Evolutionary conservation across 768 basidiomycete species (phyloP), one percentile per base, ranked within the genome.

Genomic region (Lenzites betulinus): DNA sequence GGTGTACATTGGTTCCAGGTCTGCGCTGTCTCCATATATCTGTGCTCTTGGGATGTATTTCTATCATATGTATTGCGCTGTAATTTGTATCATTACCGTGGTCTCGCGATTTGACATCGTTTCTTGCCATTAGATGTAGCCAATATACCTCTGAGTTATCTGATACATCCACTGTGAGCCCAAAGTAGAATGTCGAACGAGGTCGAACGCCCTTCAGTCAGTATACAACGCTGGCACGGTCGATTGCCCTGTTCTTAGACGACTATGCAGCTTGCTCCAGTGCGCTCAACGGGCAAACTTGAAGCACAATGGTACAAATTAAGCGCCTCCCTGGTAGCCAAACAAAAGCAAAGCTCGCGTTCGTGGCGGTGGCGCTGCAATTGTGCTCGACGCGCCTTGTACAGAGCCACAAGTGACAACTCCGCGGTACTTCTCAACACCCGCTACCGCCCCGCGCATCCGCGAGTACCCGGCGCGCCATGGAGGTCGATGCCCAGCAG

Each of bases 401-500:
- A 26, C 30, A 26, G n/a, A 46, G 46, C 39, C 46, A 46, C 48
- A 28, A 46, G 46, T 28, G 36, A 46, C 48, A 28, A 28, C 20
- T 41, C 44, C 12, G 36, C 38, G 38, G 38, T 33, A 13, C 38
- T 26, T 7, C 44, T 26, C 23, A 11, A 26, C 25, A 25, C 25
- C 22, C 44, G 12, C 9, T 11, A 26, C 22, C 11, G 23, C 22
- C 25, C 12, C 4, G 7, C 44, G 20, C n/a, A 18, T 11, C n/a
- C 6, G 7, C 16, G 20, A 20, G 43, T 20, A 44, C 20, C n/a
- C 41, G 16, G 6, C 7, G 6, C 6, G 58, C 20, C 25, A 53
- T 59, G 44, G 48, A 55, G 7, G 25, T 66, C 9, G 63, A 76
- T 23, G 35, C 77, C 8, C 61, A 68, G 13, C 68, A 71, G 18